A percentile compares a stretch with the other conserved stretches of the same genome.
Evolutionary conservation across 2,329 filamentous ascomycete genomes (phyloP).

Genomic region (Aspergillus uvarum): DNA sequence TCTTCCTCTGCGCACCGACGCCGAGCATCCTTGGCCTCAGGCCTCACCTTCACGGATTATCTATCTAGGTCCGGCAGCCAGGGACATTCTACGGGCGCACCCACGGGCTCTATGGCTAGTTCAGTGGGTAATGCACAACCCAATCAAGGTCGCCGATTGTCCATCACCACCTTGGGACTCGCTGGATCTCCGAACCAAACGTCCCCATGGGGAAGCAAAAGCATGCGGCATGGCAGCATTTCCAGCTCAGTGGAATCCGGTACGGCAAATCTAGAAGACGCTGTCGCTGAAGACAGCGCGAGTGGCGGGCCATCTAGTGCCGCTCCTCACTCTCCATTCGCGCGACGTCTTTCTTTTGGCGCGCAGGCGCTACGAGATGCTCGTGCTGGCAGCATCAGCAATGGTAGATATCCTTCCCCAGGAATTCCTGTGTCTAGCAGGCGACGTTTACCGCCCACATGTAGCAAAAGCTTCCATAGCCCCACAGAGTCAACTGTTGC

Average conservation of each 20-base stretch:
- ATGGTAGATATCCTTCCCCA: conserved; percentile 58
- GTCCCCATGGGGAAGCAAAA: conserved; percentile 51
- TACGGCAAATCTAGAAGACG: conserved; percentile 42
- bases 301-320: conserved; percentile 57
- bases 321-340: conserved; percentile 66
- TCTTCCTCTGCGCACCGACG: conserved; percentile 40
- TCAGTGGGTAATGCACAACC: conserved; percentile 51
- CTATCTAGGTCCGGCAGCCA: conserved; percentile 34
- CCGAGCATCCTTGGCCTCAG: conserved; percentile 48
- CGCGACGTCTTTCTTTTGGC: conserved; percentile 86
- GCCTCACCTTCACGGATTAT: conserved; percentile 42
- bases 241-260: conserved; percentile 59
- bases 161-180: conserved; percentile 71
- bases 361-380: conserved; percentile 73
- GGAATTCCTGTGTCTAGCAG: conserved; percentile 26
- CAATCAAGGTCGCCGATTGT: conserved; percentile 64
- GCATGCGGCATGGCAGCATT: conserved; percentile 63
- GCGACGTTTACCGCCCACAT: conserved; percentile 27
- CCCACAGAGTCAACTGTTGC: conserved; percentile 30
- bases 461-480: conserved; percentile 22
- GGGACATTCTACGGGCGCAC: conserved; percentile 14
- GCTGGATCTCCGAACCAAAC: conserved; percentile 66
- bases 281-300: conserved; percentile 66
- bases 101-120: conserved; percentile 51
- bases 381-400: conserved; percentile 62